Percentiles rank a stretch among this genome's conserved stretches.
Evolutionary conservation across 169 alveolate genomes (phyloP).

Genomic region (Toxoplasma gondii): DNA sequence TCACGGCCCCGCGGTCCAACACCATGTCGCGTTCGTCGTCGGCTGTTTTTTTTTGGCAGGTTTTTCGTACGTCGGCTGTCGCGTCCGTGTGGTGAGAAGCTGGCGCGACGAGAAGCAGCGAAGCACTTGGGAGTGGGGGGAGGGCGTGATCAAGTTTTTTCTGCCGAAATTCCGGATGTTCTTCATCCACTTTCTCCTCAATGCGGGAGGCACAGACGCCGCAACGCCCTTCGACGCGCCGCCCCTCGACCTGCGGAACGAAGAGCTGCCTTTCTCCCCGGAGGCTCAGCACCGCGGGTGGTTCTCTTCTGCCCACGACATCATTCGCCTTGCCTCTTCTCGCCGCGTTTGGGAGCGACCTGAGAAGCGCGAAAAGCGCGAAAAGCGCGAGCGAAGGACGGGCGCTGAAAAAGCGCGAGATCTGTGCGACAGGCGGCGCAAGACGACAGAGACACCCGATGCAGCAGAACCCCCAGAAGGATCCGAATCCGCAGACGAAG

Average conservation of each 20-base stretch:
- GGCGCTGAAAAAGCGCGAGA: neutral
- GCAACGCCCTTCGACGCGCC: constrained; percentile 41
- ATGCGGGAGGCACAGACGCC: neutral
- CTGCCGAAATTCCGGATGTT: constrained; percentile 34
- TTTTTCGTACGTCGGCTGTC: constrained; percentile 43
- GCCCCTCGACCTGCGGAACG: neutral
- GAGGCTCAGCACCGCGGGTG: constrained; percentile 56
- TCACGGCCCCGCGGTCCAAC: neutral
- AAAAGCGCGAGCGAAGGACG: neutral
- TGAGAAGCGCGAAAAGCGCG: neutral
- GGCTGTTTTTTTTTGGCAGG: neutral
- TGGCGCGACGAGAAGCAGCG: constrained; percentile 34
- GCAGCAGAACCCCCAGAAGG: neutral
- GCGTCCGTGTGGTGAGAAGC: constrained; percentile 50
- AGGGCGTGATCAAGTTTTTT: constrained; percentile 44
- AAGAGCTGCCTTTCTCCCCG: constrained; percentile 44
- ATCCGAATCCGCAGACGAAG: neutral
- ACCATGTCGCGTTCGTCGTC: neutral
- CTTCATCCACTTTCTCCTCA: constrained; percentile 40
- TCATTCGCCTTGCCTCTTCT: constrained; percentile 27
- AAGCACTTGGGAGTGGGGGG: constrained; percentile 44
- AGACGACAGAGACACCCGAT: neutral
- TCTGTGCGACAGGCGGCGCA: neutral
- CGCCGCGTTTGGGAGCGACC: constrained; percentile 38
- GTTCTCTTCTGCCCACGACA: constrained; percentile 32